Evolutionary conservation across 2,329 filamentous ascomycete genomes (phyloP).

Genomic region (Macrophomina pseudophaseolina): DNA sequence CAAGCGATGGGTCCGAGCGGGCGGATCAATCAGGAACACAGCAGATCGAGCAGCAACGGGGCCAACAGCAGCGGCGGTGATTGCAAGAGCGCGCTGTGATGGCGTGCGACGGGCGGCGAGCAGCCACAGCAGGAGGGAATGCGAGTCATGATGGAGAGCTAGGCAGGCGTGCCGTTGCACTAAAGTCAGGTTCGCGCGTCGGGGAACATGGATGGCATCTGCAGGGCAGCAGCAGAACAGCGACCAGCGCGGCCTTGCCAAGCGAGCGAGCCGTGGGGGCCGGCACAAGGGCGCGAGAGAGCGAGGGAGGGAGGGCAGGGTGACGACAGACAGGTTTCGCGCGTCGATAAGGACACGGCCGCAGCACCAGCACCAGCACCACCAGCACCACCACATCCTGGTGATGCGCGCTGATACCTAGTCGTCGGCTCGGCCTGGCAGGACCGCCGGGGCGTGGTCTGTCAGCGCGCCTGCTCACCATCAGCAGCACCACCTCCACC

Average conservation of each 20-base stretch:
- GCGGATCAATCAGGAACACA: conserved; percentile 21
- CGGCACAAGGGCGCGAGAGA: conserved; percentile 1
- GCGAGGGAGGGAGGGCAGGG: background rate
- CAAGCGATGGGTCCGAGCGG: conserved; percentile 18
- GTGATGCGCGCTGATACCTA: background rate
- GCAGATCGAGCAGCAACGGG: background rate
- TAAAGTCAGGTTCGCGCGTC: conserved; percentile 21
- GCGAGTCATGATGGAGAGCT: background rate
- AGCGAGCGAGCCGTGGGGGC: conserved; percentile 3
- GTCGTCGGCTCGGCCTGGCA: background rate
- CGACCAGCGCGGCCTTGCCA: background rate
- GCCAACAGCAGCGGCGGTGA: background rate
- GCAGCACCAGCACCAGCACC: background rate
- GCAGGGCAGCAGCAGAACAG: conserved; percentile 5
- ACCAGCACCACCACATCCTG: background rate
- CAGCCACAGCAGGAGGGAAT: background rate
- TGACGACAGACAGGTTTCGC: background rate
- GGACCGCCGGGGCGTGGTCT: background rate
- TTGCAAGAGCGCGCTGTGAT: conserved; percentile 1
- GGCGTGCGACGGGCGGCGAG: conserved; percentile 5
- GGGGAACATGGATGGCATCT: conserved; percentile 14
- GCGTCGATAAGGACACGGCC: background rate
- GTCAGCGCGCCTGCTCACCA: background rate
- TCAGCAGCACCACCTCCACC: background rate
- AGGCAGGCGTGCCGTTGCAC: conserved; percentile 12